Evolutionary conservation across 2,329 filamentous ascomycete genomes (phyloP), one percentile per base, ranked within the genome.

Genomic region (Epichloe hybrida): DNA sequence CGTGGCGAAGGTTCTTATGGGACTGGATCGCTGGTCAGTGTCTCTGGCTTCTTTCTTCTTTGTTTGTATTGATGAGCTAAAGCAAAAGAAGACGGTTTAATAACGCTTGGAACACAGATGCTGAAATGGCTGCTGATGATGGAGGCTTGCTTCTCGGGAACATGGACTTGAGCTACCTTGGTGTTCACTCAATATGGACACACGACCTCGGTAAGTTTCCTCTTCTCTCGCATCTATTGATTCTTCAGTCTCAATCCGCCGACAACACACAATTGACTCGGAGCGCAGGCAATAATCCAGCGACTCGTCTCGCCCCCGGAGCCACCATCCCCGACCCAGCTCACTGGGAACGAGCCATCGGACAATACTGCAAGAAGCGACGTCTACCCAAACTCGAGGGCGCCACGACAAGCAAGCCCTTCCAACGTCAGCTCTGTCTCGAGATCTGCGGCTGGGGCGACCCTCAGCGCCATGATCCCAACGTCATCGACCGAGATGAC

Each of bases 1-100:
- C 77, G 34, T 87, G 85, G 79, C 70, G 91, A n/a, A 76, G 81
- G 52, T 83, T 86, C 51, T 70, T 86, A n/a, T 94, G 88, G 88
- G 77, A 80, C 45, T 87, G 86, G 74, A 73, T 90, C 46, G 74
- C 77, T 52, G 80, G 84, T 81, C 60, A 61, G 71, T 73, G 3
- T 42, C 9, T 44, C 13, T 7, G 12, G 3, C n/a, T 2, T 39
- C 6, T 20, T 40, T 12, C 38, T 12, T 20, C 12, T 35, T 31
- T 23, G 4, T 27, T 38, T 4, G 37, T 5, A 8, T n/a, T 17
- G 21, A 39, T 36, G 13, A 21, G 5, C 39, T 20, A 4, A 21
- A n/a, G 3, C 17, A 41, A 21, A 7, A 7, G 27, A 45, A 34
- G n/a, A 35, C 23, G 43, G 15, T 35, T 35, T 13, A 13, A n/a